phyloP scores from a whole-genome alignment of 108 stramenopile species.

The Nannochloropsis gaditana region DNA sequence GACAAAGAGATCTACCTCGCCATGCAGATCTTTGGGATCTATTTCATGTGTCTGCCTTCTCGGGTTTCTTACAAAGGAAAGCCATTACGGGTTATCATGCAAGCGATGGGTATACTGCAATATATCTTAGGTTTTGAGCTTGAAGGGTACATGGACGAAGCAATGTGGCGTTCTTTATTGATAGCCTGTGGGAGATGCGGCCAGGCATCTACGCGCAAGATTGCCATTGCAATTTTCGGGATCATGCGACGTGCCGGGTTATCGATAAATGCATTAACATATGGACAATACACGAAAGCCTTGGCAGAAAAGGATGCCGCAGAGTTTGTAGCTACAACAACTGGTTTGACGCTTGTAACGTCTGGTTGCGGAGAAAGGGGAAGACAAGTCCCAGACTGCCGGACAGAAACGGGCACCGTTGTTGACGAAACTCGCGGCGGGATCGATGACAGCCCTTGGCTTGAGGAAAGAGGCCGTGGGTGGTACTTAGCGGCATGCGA shows the following conservation, averaged over 20 bases:
- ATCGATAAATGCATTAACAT: constrained; percentile 6
- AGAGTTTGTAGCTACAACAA: neutral
- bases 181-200: constrained; percentile 21
- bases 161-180: constrained; percentile 25
- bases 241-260: constrained; percentile 4
- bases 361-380: too few relatives aligned
- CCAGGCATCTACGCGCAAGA: neutral
- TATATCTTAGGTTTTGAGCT: neutral
- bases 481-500: neutral
- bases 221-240: constrained; percentile 20
- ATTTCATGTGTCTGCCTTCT: constrained; percentile 8
- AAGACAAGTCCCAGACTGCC: neutral
- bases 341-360: neutral
- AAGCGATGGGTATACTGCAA: neutral
- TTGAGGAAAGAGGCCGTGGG: neutral
- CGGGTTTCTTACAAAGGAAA: neutral
- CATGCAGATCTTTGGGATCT: constrained; percentile 1
- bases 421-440: neutral
- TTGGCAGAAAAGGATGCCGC: constrained; percentile 24
- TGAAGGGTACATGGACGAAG: constrained; percentile 7
- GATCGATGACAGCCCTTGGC: neutral
- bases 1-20: neutral
- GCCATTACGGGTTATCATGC: neutral
- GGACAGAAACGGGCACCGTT: neutral
- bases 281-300: constrained; percentile 28